phyloP scores from a whole-genome alignment of 1,139 yeast species.

The Pichia sp. region DNA sequence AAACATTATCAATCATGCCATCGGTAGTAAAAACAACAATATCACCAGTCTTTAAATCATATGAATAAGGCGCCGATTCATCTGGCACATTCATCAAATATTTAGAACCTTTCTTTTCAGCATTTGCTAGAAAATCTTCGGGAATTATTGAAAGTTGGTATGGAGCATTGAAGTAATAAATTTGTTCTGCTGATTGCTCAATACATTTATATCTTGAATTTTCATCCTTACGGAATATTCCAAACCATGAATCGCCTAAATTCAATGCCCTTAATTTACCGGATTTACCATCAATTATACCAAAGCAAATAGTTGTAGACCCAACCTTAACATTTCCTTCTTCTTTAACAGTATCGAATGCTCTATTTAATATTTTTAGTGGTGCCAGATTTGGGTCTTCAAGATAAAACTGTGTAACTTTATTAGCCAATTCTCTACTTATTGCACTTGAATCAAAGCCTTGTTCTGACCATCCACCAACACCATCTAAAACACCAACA shows the following conservation, averaged over 20 bases:
- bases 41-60: slow-evolving; percentile 55
- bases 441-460: slow-evolving; percentile 87
- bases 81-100: slow-evolving; percentile 52
- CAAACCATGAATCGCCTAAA: slow-evolving; percentile 93
- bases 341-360: slow-evolving; percentile 47
- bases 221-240: slow-evolving; percentile 45
- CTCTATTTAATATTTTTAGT: slow-evolving; percentile 42
- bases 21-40: slow-evolving; percentile 84
- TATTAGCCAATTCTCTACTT: slow-evolving; percentile 57
- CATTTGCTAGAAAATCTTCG: slow-evolving; percentile 45
- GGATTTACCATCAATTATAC: slow-evolving; percentile 52
- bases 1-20: slow-evolving; percentile 86
- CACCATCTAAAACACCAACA: slow-evolving; percentile 94
- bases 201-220: slow-evolving; percentile 41
- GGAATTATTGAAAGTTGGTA: slow-evolving; percentile 88
- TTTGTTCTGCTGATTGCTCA: slow-evolving; percentile 67
- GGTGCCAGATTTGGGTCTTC: slow-evolving; percentile 28
- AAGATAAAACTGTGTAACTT: slow-evolving; percentile 30
- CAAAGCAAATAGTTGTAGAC: slow-evolving; percentile 92
- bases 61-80: slow-evolving; percentile 40
- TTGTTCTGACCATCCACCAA: slow-evolving; percentile 93
- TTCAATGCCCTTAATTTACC: slow-evolving; percentile 63
- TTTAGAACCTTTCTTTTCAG: slow-evolving; percentile 50
- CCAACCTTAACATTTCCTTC: slow-evolving; percentile 75
- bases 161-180: slow-evolving; percentile 88